Evolutionary conservation across 176 grass and related monocot genomes (phyloP).

Genomic region (Stipa capillata): DNA sequence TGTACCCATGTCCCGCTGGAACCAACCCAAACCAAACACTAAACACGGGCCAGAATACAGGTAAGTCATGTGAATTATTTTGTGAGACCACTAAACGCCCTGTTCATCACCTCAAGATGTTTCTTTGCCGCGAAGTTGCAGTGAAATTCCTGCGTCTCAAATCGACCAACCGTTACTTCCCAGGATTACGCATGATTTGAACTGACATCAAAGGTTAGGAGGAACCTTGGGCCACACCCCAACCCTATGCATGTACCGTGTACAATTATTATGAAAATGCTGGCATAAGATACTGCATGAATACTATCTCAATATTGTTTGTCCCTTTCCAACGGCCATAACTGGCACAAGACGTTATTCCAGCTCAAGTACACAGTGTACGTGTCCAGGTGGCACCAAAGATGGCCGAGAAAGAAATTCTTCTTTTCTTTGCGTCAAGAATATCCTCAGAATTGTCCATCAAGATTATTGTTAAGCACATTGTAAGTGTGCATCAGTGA

Average conservation of each 20-base stretch:
- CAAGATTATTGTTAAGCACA: not conserved
- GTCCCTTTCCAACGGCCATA: constrained; percentile 38
- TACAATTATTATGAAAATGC: constrained; percentile 1
- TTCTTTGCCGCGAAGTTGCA: not conserved
- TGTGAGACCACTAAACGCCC: not conserved
- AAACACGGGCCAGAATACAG: not conserved
- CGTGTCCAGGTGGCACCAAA: not conserved
- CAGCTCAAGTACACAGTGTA: not conserved
- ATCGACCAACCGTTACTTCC: too few relatives aligned
- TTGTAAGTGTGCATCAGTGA: not conserved
- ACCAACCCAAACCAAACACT: not conserved
- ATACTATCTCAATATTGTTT: not conserved
- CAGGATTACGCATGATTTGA: not conserved
- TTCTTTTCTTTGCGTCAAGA: not conserved
- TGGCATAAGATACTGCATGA: not conserved
- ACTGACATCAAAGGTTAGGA: not conserved
- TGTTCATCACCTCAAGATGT: too few relatives aligned
- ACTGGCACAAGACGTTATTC: constrained; percentile 6
- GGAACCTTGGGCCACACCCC: not conserved
- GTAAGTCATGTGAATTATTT: not conserved
- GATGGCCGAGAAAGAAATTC: not conserved
- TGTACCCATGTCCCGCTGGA: constrained; percentile 3
- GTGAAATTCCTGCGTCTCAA: not conserved
- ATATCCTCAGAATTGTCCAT: not conserved
- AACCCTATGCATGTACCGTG: not conserved